Conservation (phyloP, 2,329 filamentous ascomycete genomes). For the Eurotiales sp. region DNA sequence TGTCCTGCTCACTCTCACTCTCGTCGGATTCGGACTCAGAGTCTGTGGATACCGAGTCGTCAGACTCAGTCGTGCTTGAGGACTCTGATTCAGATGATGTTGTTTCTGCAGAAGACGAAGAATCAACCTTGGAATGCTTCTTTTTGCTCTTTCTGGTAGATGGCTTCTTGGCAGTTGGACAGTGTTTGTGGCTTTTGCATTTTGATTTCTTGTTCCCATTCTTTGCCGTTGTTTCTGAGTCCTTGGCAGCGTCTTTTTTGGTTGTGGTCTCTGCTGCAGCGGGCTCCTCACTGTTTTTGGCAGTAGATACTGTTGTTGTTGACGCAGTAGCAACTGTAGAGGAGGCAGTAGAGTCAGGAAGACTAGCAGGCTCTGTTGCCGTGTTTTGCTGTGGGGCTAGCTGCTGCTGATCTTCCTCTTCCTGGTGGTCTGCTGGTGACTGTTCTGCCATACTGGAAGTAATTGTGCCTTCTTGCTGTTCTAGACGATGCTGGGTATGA, state of each 20-base stretch:
- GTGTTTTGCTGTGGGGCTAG: constrained; percentile 1
- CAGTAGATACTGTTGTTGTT: not conserved
- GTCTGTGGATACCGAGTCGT: constrained; percentile 6
- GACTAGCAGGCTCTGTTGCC: constrained; percentile 2
- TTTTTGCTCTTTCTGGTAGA: constrained; percentile 11
- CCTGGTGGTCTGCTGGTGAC: constrained; percentile 7
- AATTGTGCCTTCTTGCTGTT: not conserved
- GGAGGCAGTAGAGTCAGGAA: constrained; percentile 5
- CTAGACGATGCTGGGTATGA: constrained; percentile 2
- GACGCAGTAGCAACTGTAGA: constrained; percentile 9
- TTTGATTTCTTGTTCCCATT: constrained; percentile 8
- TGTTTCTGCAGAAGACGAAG: constrained; percentile 8
- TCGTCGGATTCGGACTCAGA: constrained; percentile 16
- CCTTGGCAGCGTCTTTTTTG: constrained; percentile 9
- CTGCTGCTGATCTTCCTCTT: constrained; percentile 6
- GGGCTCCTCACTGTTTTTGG: constrained; percentile 3
- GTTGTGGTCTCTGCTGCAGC: not conserved
- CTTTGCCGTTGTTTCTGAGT: not conserved
- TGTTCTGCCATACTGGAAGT: constrained; percentile 10
- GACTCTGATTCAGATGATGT: constrained; percentile 6
- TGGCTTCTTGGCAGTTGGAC: constrained; percentile 1
- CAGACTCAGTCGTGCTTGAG: constrained; percentile 6
- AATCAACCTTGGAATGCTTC: constrained; percentile 9
- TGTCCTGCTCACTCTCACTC: constrained; percentile 24
- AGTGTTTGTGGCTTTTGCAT: constrained; percentile 12